Conservation (phyloP, 805 yeast genomes). For the Wickerhamiella azymoides region DNA sequence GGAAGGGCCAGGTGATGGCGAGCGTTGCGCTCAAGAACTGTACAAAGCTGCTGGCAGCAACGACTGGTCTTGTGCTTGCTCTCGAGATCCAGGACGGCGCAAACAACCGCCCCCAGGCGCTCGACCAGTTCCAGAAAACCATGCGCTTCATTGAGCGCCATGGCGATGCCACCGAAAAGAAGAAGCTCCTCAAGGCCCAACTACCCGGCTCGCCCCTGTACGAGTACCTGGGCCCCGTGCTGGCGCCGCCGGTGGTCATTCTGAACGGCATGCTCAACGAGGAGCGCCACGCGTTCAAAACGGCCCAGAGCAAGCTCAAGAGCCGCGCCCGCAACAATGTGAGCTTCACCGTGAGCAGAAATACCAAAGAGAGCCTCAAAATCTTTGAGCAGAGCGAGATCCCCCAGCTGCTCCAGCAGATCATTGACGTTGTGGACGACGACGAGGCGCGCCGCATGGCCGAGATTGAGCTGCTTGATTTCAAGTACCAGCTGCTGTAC, state of each 20-base stretch:
- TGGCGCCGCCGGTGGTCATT: slow-evolving; percentile 20
- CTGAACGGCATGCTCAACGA: slow-evolving; percentile 18
- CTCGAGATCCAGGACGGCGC: slow-evolving; percentile 14
- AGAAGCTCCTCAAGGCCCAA: slow-evolving; percentile 14
- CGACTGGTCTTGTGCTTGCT: slow-evolving; percentile 13
- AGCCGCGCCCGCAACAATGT: slow-evolving; percentile 19
- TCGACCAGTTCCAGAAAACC: slow-evolving; percentile 15
- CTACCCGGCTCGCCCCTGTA: slow-evolving; percentile 23
- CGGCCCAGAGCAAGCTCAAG: slow-evolving; percentile 16
- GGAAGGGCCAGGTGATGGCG: slow-evolving; percentile 56
- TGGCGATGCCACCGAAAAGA: slow-evolving; percentile 12
- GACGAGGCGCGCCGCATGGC: slow-evolving; percentile 42
- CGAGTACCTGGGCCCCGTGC: slow-evolving; percentile 19
- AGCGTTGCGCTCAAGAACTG: slow-evolving; percentile 16
- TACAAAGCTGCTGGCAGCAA: slow-evolving; percentile 15
- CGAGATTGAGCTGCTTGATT: slow-evolving; percentile 49
- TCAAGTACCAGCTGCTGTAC: slow-evolving; percentile 40
- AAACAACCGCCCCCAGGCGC: slow-evolving; percentile 16
- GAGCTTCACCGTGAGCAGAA: slow-evolving; percentile 10
- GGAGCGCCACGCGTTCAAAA: slow-evolving; percentile 19
- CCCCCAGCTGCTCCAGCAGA: slow-evolving; percentile 37
- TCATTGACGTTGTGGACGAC: slow-evolving; percentile 47
- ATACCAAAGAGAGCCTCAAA: slow-evolving; percentile 27
- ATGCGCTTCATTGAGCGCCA: slow-evolving; percentile 11
- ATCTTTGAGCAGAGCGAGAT: slow-evolving; percentile 39